Evolutionary conservation across 2,329 filamentous ascomycete genomes (phyloP), one percentile per base, ranked within the genome.

Genomic region (Epicoccum nigrum): DNA sequence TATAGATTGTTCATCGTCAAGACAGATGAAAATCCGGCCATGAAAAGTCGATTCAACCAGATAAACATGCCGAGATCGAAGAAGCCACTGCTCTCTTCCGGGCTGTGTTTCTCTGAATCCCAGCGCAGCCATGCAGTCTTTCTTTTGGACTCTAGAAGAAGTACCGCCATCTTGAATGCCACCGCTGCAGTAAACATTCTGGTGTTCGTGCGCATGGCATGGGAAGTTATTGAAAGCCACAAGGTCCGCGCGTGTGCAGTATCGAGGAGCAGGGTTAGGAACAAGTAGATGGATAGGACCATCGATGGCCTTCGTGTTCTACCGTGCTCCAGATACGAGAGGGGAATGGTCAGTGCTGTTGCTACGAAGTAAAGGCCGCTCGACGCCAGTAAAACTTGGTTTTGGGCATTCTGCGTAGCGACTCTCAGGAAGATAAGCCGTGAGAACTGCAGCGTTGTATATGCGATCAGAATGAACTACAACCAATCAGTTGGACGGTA

Each of bases 31-130:
- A 65, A 72, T 0, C 73, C 72, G 9, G 48, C 9, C 12, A 50
- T 27, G 38, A 75, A 71, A 6, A 75, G 51, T 5, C 54, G 54
- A 31, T 71, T 74, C 9, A 75, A 45, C 73, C 73, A 76, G 58
- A 58, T 69, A 50, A 73, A 72, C 25, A 74, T 47, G 13, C 64
- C 59, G n/a, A 68, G 64, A 25, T 55, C 63, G 39, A 69, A 68
- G 4, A 75, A 53, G 12, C 71, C 66, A 45, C 66, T 68, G 4
- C 65, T 71, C 17, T 68, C 63, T 33, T 75, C 73, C 6, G 69
- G 63, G 15, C 63, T 69, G 30, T 65, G 62, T 27, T 62, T 56
- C 32, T 66, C 63, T 9, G 35, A 23, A 27, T 61, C 44, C 62
- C 58, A 65, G 15, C 32, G 51, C 13, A 67, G 31, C 63, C 65